These are phyloP conservation scores for Breynia disticha DNA, from an alignment of 441 rosid species.

Conservation along the genomic window DNA sequence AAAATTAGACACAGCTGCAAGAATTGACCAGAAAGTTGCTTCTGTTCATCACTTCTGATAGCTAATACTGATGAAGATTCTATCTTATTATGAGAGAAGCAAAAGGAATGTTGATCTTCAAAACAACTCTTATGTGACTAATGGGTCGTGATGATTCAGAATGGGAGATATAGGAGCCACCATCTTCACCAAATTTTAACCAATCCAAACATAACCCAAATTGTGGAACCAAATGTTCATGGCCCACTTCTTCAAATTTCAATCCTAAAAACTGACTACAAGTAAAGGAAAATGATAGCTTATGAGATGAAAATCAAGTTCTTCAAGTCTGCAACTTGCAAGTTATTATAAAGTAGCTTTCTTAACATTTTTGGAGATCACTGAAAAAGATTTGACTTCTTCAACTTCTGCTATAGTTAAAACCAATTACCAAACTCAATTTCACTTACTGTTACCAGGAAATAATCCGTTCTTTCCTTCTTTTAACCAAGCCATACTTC, in stretches of 20 bases:
- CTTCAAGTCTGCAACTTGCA: background rate
- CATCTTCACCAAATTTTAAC: constrained; percentile 1
- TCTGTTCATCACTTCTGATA: background rate
- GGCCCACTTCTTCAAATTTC: background rate
- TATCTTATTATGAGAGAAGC: background rate
- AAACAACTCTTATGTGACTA: background rate
- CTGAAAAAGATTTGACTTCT: too few species aligned
- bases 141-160: background rate
- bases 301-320: background rate
- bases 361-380: too few species aligned
- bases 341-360: background rate
- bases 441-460: too few species aligned
- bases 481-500: too few species aligned
- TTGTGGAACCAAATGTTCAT: background rate
- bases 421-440: too few species aligned
- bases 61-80: background rate
- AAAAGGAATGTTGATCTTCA: background rate
- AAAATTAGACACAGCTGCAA: background rate
- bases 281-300: background rate
- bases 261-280: background rate
- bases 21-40: background rate
- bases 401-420: too few species aligned
- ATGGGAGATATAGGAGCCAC: background rate
- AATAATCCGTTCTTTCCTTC: too few species aligned
- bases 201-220: background rate